phyloP scores from a whole-genome alignment of 805 yeast species.

The Candida endomychidarum region DNA sequence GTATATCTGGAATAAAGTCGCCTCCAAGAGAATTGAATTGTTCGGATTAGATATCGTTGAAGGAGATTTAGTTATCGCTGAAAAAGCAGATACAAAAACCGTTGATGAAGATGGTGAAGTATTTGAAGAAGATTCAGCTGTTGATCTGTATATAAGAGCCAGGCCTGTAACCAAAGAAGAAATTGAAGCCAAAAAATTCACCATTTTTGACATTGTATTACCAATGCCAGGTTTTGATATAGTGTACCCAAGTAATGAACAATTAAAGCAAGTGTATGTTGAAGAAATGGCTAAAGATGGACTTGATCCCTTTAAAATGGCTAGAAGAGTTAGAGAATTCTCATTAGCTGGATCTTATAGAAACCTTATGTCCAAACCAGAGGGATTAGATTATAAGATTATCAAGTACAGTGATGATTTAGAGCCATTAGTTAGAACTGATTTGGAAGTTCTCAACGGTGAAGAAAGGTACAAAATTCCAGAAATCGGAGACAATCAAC shows the following conservation, averaged over 20 bases:
- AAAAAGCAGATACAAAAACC: slow-evolving; percentile 21
- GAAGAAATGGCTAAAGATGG: slow-evolving; percentile 77
- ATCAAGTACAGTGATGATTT: slow-evolving; percentile 58
- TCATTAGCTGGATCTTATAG: slow-evolving; percentile 92
- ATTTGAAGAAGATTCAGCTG: slow-evolving; percentile 70
- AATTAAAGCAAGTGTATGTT: slow-evolving; percentile 59
- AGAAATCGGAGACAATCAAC: slow-evolving; percentile 23
- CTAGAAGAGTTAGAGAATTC: slow-evolving; percentile 81
- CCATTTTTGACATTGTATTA: slow-evolving; percentile 80
- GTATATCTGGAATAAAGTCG: slow-evolving; percentile 88
- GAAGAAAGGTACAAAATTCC: slow-evolving; percentile 21
- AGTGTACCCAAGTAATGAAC: slow-evolving; percentile 72
- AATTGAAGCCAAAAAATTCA: slow-evolving; percentile 51
- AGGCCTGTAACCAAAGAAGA: slow-evolving; percentile 76
- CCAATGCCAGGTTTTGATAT: slow-evolving; percentile 98
- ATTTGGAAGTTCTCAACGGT: slow-evolving; percentile 49
- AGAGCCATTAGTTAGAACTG: slow-evolving; percentile 78
- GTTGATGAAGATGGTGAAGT: slow-evolving; percentile 29
- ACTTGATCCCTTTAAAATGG: slow-evolving; percentile 83
- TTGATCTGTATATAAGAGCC: slow-evolving; percentile 60
- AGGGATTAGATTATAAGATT: slow-evolving; percentile 57
- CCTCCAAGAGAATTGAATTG: slow-evolving; percentile 68
- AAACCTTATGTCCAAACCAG: slow-evolving; percentile 65
- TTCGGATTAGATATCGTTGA: slow-evolving; percentile 69
- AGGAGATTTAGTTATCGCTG: slow-evolving; percentile 71